Evolutionary conservation across 2,329 filamentous ascomycete species (phyloP), one percentile per base, ranked within the genome.

Genomic region (Aspergillus novofumigatus): DNA sequence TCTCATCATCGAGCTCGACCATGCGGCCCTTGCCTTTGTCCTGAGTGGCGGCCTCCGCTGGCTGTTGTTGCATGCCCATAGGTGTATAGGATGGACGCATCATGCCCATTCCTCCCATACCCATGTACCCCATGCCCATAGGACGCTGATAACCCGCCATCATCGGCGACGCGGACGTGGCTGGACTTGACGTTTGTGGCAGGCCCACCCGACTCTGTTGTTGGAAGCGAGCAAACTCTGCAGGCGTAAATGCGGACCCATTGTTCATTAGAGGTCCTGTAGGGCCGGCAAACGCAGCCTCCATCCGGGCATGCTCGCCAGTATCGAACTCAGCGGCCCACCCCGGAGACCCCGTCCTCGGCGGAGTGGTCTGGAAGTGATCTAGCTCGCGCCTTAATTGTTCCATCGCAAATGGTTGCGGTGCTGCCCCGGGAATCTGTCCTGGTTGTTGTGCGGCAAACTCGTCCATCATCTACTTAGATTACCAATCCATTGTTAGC

Each of bases 1-100:
- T 89, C 69, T 88, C 81, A 66, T 99, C 93, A 71, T 97, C 91
- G 25, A 97, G 83, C 77, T 97, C 94, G 11, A 97, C 88, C 77
- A 97, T 84, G 38, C 83, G 78, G 5, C 79, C 85, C 75, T 95
- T 96, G 42, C 90, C 92, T 73, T 97, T 97, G 58, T 89, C 90
- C 74, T 92, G 75, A 47, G 79, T 77, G 57, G 75, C 69, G 38
- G 74, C 75, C 45, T 74, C 70, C 38, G 67, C 67, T 25, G 72
- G 74, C 56, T 73, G 71, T 64, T 81, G 79, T 64, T 81, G 78
- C 68, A 80, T 77, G 48, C 74, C 74, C 67, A 80, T 77, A 11
- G 73, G 74, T 17, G 69, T 79, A 75, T 78, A 83, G 76, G 67
- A 76, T 67, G 67, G 69, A 14, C 64, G 65, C 70, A 73, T 72